These are phyloP conservation scores for Ramularia collo-cygni DNA, from an alignment of 2,329 filamentous ascomycete species.

Conservation along the genomic window DNA sequence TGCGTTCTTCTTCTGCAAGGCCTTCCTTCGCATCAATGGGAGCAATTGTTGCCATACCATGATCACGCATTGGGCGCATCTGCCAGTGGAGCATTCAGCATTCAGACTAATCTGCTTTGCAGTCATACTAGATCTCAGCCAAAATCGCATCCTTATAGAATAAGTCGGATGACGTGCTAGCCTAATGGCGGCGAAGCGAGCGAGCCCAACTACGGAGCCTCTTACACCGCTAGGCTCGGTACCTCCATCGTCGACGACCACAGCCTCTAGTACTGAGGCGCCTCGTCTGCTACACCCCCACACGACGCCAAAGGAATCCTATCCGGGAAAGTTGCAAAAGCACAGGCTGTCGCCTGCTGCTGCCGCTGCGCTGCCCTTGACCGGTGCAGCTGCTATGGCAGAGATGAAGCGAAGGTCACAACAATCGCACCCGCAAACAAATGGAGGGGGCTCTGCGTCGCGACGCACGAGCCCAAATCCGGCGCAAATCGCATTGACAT, in stretches of 20 bases:
- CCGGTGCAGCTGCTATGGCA: constrained; percentile 42
- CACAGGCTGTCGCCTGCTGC: constrained; percentile 32
- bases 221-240: constrained; percentile 33
- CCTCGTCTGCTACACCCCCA: constrained; percentile 21
- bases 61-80: too few species aligned
- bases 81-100: too few species aligned
- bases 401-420: constrained; percentile 40
- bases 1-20: too few species aligned
- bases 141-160: not conserved
- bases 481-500: constrained; percentile 37
- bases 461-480: constrained; percentile 45
- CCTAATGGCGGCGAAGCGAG: constrained; percentile 40
- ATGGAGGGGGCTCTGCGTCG: constrained; percentile 15
- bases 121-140: too few species aligned
- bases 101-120: too few species aligned
- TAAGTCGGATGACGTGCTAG: constrained; percentile 9
- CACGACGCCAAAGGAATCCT: constrained; percentile 15
- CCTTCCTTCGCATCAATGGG: too few species aligned
- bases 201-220: constrained; percentile 36
- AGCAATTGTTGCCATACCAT: too few species aligned
- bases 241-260: constrained; percentile 36
- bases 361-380: constrained; percentile 28
- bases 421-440: constrained; percentile 30
- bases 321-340: constrained; percentile 38
- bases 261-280: constrained; percentile 23